Conservation (phyloP, 352 stramenopile genomes). For the Globisporangium cederbergense region DNA sequence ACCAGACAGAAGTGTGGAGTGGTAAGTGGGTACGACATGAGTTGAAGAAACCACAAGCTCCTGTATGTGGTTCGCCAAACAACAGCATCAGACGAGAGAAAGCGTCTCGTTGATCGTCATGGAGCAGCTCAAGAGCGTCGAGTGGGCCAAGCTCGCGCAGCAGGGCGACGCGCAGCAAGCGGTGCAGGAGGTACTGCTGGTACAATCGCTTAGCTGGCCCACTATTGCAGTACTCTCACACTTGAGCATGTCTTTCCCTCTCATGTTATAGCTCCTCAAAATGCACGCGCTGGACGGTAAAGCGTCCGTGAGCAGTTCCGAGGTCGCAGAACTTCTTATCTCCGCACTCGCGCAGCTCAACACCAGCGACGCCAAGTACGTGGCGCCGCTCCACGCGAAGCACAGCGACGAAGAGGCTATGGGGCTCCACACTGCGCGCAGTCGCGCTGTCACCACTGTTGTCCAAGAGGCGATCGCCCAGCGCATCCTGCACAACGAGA, state of each 20-base stretch:
- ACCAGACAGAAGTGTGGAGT: neutral
- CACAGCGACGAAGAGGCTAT: conserved; percentile 30
- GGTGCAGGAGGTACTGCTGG: neutral
- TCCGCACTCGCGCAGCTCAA: conserved; percentile 20
- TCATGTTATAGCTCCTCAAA: conserved; percentile 26
- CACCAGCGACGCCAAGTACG: conserved; percentile 25
- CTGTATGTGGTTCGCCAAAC: neutral
- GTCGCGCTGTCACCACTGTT: conserved; percentile 31
- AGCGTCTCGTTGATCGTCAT: neutral
- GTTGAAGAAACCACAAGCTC: conserved; percentile 3
- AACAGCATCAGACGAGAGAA: neutral
- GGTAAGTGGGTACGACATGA: neutral
- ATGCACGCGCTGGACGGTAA: conserved; percentile 24
- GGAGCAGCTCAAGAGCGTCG: conserved; percentile 21
- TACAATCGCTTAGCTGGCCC: neutral
- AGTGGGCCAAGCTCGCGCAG: conserved; percentile 27
- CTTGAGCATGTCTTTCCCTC: neutral
- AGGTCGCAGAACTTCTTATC: conserved; percentile 31
- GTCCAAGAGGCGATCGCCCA: conserved; percentile 48
- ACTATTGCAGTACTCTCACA: neutral
- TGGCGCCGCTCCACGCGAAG: conserved; percentile 41
- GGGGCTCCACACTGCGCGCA: conserved; percentile 32
- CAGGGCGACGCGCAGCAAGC: conserved; percentile 18
- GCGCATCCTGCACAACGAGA: conserved; percentile 50
- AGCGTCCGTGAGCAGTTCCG: conserved; percentile 10